Base-by-base conservation (phyloP, 139 green algal species). In the Zygnema circumcarinatum region DNA sequence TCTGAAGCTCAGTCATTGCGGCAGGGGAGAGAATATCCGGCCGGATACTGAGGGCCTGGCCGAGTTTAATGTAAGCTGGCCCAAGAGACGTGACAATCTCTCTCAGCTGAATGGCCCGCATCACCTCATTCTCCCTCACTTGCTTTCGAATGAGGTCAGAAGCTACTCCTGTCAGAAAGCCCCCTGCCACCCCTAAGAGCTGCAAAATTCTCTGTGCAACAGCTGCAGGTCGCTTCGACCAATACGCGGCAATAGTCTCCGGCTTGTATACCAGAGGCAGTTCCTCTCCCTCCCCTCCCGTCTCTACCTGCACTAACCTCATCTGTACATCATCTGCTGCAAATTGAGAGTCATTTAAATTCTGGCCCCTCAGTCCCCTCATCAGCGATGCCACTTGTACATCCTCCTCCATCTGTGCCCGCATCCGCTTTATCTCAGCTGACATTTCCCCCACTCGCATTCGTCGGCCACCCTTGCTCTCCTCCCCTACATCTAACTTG, bases 11-110 rank as follows among this genome's bases (percentile, higher is more conserved):
- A 76, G 93, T 94, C 97, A 99, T 99, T 38, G 97, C 97, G 1
- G 95, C 94, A 21, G 97, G 97, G 1, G 93, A 96, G 36, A 99
- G 94, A 22, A 99, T 83, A 92, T 99, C 97, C 21, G 97, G 97
- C 1, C 97, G 93, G 90, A 99, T 99, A 69, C 93, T 96, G 74
- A 99, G 91, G 33, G 97, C 92, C 88, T 94, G 92, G 11, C 97
- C 96, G 33, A 98, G 94, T 91, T 99, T 99, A 92, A 99, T 99
- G 93, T 99, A 99, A 0, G 97, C 97, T 1, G 97, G 97, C 0
- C 95, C 95, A 32, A 97, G 89, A 41, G 83, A 94, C 22, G 97
- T 99, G 78, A 99, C 94, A 86, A 99, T 99, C 86, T 98, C 92
- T 31, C 97, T 90, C 69, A 99, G 90, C 83, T 99, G 79, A 68